Evolutionary conservation across 2,329 filamentous ascomycete genomes (phyloP), one percentile per base, ranked within the genome.

Genomic region (Ceratocystis albifundus): DNA sequence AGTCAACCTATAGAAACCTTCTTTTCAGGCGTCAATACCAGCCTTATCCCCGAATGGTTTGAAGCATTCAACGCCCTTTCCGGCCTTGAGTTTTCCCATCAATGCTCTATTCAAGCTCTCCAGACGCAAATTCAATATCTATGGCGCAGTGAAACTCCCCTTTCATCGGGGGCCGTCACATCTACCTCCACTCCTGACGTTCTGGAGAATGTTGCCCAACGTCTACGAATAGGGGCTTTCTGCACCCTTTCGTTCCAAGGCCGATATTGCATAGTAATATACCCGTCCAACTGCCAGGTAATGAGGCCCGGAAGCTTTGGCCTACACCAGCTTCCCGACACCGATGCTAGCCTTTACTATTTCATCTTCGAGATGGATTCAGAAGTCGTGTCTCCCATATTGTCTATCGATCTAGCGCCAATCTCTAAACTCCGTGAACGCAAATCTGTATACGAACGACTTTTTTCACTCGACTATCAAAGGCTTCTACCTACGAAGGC

Each of bases 211-310:
- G 69, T 77, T 25, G 72, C 74, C 4, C 70, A 74, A 22, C 72
- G 74, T 55, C 73, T 82, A 2, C 71, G 69, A 28, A 61, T 74
- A 2, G 74, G 73, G 7, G 73, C 74, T 6, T 71, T 76, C 2
- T 78, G 76, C 0, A 69, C 78, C 0, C 70, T 77, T 8, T 74
- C 72, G 45, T 69, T 74, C 22, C 65, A 69, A 17, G 68, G 71
- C 3, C 76, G 74, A 7, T 69, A 67, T 65, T 65, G 65, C 63
- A 68, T 81, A 20, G 62, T 82, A 3, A 53, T 80, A 0, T 77
- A 77, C 62, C 75, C 78, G 1, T 67, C 73, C 1, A 71, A 70
- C 30, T 75, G 75, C 63, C 36, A 75, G 0, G 73, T 74, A 0
- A 79, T 76, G 74, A 70, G 68, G 22, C 61, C 68, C 4, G 65